Evolutionary conservation across 2,329 filamentous ascomycete species (phyloP), one percentile per base, ranked within the genome.

Genomic region (Alternaria arbusti): DNA sequence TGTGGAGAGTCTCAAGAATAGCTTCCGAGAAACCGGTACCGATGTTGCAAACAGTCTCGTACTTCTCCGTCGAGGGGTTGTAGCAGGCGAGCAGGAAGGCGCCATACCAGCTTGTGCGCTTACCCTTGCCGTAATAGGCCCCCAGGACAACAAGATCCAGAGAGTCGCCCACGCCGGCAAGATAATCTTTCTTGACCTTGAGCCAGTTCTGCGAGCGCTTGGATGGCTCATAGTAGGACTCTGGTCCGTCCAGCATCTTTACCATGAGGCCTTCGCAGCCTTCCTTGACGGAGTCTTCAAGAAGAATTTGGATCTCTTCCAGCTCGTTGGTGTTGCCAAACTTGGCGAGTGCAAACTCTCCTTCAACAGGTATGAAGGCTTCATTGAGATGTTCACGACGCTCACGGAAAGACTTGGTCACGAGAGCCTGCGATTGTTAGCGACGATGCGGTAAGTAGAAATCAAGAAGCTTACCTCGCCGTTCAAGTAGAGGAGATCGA

Each of bases 231-330:
- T 99, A 99, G 72, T 92, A 93, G 71, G 93, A 97, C 80, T 97
- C 95, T 7, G 88, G 84, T 1, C 95, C 96, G 78, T 98, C 95
- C 63, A 99, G 83, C 96, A 99, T 99, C 84, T 99, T 99, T 13
- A 99, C 96, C 96, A 99, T 99, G 57, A 99, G 85, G 11, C 96
- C 96, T 83, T 99, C 96, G 76, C 96, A 99, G 0, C 93, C 96
- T 3, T 94, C 93, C 80, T 97, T 97, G 68, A 99, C 91, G 73
- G 92, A 96, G 63, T 98, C 95, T 74, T 99, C 96, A 3, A 99
- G 86, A 73, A 99, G 91, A 1, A 86, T 86, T 76, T 98, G 95
- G 58, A 99, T 99, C 74, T 97, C 93, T 57, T 98, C 95, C 4
- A 99, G 86, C 70, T 97, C 93, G 73, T 90, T 92, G 11, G 92